Evolutionary conservation across 148 eudicot species (phyloP).

Genomic region (Rhododendron ovatum): DNA sequence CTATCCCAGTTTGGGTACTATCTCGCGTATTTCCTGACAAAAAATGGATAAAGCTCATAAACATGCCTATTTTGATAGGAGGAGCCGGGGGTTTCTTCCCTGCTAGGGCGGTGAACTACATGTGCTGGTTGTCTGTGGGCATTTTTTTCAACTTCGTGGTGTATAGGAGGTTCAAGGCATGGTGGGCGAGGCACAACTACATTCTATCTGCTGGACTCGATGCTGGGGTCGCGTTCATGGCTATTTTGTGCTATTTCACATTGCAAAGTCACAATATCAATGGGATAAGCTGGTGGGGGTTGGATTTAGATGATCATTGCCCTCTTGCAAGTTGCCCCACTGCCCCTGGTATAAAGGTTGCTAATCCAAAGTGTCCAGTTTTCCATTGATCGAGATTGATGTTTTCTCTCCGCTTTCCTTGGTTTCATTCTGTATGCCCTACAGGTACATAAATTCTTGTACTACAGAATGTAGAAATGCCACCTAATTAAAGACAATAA

Average conservation of each 20-base stretch:
- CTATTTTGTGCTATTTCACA: conserved; percentile 31
- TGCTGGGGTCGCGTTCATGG: conserved; percentile 44
- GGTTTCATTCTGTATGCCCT: neutral
- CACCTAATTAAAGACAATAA: neutral
- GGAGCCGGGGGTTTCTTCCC: conserved; percentile 35
- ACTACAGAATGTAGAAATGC: neutral
- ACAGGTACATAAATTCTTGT: neutral
- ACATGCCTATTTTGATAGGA: conserved; percentile 34
- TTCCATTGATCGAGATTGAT: neutral
- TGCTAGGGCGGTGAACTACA: conserved; percentile 35
- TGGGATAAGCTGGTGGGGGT: conserved; percentile 44
- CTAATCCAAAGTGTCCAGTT: conserved; percentile 25
- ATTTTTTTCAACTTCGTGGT: conserved; percentile 31
- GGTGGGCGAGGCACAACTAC: conserved; percentile 45
- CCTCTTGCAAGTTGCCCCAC: conserved; percentile 45
- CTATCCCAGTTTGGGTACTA: conserved; percentile 36
- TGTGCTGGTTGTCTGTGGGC: conserved; percentile 27
- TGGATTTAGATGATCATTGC: conserved; percentile 34
- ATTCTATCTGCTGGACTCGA: conserved; percentile 33
- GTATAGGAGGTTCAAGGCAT: conserved; percentile 22
- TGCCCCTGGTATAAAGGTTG: conserved; percentile 29
- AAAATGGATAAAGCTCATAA: conserved; percentile 38
- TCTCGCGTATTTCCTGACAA: conserved; percentile 24
- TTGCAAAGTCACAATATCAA: conserved; percentile 21
- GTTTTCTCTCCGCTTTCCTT: neutral